These are phyloP conservation scores for Penicillium rolfsii DNA, from an alignment of 2,329 filamentous ascomycete genomes.

Conservation along the genomic window DNA sequence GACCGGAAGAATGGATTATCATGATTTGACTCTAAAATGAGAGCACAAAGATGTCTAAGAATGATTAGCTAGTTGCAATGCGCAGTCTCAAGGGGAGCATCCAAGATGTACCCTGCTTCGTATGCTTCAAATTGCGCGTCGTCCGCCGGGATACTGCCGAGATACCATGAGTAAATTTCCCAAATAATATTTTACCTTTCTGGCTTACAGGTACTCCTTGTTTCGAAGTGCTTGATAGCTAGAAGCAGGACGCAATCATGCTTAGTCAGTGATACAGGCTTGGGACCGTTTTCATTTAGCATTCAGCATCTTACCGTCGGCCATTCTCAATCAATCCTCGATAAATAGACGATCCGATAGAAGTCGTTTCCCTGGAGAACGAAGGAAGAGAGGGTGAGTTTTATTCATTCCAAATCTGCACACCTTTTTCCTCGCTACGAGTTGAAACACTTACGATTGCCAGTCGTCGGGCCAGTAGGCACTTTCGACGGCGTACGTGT, in stretches of 20 bases:
- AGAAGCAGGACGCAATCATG: neutral
- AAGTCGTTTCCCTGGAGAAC: slow-evolving; percentile 22
- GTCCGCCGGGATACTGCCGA: slow-evolving; percentile 14
- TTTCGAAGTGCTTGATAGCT: slow-evolving; percentile 28
- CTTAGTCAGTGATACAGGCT: slow-evolving; percentile 4
- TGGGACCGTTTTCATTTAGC: neutral
- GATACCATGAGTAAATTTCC: neutral
- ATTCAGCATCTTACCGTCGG: slow-evolving; percentile 18
- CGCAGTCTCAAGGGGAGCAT: neutral
- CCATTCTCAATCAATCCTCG: slow-evolving; percentile 27
- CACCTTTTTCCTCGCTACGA: neutral
- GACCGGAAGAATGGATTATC: slow-evolving; percentile 18
- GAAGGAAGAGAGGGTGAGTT: neutral
- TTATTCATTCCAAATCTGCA: neutral
- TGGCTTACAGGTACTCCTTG: slow-evolving; percentile 24
- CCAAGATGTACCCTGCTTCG: slow-evolving; percentile 13
- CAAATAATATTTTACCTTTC: neutral
- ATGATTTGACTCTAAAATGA: slow-evolving; percentile 14
- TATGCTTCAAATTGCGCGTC: slow-evolving; percentile 19
- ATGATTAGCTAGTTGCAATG: neutral
- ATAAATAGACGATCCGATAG: slow-evolving; percentile 28
- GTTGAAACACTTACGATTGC: slow-evolving; percentile 8
- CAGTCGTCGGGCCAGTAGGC: slow-evolving; percentile 6
- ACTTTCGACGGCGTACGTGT: slow-evolving; percentile 7
- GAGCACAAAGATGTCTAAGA: slow-evolving; percentile 13